phyloP scores from a whole-genome alignment of 306 rosid genomes.

The Dalbergia cultrata region DNA sequence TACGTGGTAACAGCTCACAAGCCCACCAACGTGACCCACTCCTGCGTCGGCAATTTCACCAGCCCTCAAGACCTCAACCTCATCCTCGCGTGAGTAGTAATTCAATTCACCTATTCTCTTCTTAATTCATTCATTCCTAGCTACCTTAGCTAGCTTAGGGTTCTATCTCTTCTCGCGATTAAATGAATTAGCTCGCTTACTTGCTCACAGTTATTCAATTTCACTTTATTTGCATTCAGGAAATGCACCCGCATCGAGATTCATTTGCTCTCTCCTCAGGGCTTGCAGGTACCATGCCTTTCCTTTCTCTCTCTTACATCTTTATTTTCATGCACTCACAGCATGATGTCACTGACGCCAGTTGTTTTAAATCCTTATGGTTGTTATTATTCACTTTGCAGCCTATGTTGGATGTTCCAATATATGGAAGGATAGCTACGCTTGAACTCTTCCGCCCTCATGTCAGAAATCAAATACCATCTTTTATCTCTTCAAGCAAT shows the following conservation, averaged over 20 bases:
- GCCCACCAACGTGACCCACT: slow-evolving; percentile 94
- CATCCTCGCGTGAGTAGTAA: slow-evolving; percentile 71
- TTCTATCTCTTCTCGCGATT: background rate
- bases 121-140: no score
- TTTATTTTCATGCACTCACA: no score
- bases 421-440: slow-evolving; percentile 96
- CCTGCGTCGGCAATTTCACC: slow-evolving; percentile 99
- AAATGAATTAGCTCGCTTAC: no score
- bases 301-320: background rate
- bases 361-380: no score
- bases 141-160: no score
- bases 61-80: slow-evolving; percentile 95
- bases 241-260: slow-evolving; percentile 99
- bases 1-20: slow-evolving; percentile 98
- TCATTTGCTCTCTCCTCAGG: slow-evolving; percentile 88
- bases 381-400: slow-evolving; percentile 42
- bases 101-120: background rate
- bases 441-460: slow-evolving; percentile 97
- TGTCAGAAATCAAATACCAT: slow-evolving; percentile 52
- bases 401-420: slow-evolving; percentile 94
- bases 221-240: slow-evolving; percentile 43
- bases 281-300: slow-evolving; percentile 71
- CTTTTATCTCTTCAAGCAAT: background rate
- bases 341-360: no score
- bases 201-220: no score